Percentiles rank a stretch among this genome's conserved stretches.
Evolutionary conservation across 768 basidiomycete genomes (phyloP).

Genomic region (Suillus variegatus): DNA sequence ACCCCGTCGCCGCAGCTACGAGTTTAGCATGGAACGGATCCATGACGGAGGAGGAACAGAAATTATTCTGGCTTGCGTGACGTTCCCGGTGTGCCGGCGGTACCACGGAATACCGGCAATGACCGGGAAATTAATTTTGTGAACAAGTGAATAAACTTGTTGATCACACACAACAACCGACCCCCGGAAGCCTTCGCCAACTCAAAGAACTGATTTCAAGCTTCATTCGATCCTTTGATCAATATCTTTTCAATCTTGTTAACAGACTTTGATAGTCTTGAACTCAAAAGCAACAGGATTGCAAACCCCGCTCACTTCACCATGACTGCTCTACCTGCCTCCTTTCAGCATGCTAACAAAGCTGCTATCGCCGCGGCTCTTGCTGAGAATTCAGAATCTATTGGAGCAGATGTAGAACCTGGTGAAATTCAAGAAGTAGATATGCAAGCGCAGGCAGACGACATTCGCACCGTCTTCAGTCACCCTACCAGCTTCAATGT

Average conservation of each 20-base stretch:
- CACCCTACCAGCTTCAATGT: constrained; percentile 94
- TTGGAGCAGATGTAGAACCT: constrained; percentile 56
- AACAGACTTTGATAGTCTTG: constrained; percentile 18
- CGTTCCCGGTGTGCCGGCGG: background rate
- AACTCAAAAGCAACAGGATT: constrained; percentile 16
- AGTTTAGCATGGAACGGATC: constrained; percentile 79
- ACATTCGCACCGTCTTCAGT: constrained; percentile 90
- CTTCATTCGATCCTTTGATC: background rate
- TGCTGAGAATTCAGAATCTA: constrained; percentile 50
- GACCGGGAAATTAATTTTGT: constrained; percentile 23
- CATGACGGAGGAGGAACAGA: constrained; percentile 40
- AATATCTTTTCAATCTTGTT: background rate
- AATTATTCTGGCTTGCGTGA: background rate
- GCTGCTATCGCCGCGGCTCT: constrained; percentile 77
- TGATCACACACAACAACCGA: constrained; percentile 9
- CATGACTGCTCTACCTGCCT: constrained; percentile 50
- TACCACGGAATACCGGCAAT: constrained; percentile 21
- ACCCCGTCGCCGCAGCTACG: constrained; percentile 76
- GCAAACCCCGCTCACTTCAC: constrained; percentile 11
- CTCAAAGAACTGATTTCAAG: constrained; percentile 4
- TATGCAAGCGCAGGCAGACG: constrained; percentile 81
- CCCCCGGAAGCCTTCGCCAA: constrained; percentile 3
- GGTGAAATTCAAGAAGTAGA: constrained; percentile 88
- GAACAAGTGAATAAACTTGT: background rate
- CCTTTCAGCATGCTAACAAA: constrained; percentile 77